Evolutionary conservation across 371 early-diverging fungal species (phyloP), one percentile per base, ranked within the genome.

Genomic region (Rhizopus stolonifer): DNA sequence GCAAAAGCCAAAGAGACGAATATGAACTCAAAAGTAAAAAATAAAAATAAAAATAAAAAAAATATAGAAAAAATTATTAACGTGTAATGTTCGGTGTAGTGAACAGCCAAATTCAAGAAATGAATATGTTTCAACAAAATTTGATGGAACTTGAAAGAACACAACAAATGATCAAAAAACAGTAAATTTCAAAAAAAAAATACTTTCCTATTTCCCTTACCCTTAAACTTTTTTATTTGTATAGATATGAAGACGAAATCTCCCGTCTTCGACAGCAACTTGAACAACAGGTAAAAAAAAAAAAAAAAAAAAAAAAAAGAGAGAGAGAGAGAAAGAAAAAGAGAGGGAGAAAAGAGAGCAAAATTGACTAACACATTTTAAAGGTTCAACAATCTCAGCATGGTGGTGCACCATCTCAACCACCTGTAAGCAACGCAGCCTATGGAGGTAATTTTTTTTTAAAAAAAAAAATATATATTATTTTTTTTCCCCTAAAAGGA

Each of bases 1-100:
- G 69, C 65, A 86, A 86, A 68, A 73, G 77, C 40, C 90, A 91
- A 67, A 70, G 91, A 46, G 93, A 93, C 57, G 95, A 94, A 54
- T 83, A 83, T 59, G 95, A 93, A 64, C 87, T 89, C 60, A 87
- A 90, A 65, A 78, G 91, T 91, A 81, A 70, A 48, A 2, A 21
- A 49, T 32, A 6, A 29, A 25, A n/a, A n/a, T 26, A 23, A 40
- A 32, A 11, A 10, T 3, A 18, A 40, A 13, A 25, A 24, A 10
- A 17, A 26, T 48, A 10, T 29, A 15, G n/a, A 7, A 45, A n/a
- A n/a, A n/a, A n/a, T n/a, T n/a, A n/a, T n/a, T n/a, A n/a, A n/a
- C n/a, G 22, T 43, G 29, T 19, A 46, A 6, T 9, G 17, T n/a
- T n/a, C n/a, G n/a, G 26, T 45, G 44, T 66, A 82, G 85, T 87